Conservation (phyloP, 305 asterid genomes). For the Rubia peregrina region DNA sequence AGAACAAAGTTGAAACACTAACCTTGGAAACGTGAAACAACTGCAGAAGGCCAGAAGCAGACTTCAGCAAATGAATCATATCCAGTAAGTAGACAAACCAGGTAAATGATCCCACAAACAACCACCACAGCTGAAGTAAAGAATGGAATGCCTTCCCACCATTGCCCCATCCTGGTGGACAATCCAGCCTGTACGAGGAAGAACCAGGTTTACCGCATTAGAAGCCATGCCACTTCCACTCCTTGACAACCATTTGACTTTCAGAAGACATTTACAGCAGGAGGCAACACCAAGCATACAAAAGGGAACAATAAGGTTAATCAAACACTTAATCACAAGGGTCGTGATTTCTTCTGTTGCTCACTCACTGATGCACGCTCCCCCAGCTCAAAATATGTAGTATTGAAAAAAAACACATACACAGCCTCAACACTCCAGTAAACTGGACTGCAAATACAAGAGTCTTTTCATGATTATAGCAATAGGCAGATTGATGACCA, state of each 20-base stretch:
- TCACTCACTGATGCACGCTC: not conserved
- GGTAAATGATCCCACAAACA: constrained; percentile 70
- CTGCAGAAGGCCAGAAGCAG: constrained; percentile 83
- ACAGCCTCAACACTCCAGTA: not conserved
- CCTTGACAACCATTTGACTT: not conserved
- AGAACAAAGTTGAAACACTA: not conserved
- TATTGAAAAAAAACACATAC: not conserved
- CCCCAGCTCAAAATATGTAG: not conserved
- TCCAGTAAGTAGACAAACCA: constrained; percentile 78
- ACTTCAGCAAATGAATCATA: constrained; percentile 85
- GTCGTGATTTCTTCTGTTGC: not conserved
- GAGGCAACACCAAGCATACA: not conserved
- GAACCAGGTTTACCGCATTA: not conserved
- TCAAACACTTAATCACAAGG: not conserved
- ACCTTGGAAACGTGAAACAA: constrained; percentile 85
- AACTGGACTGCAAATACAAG: not conserved
- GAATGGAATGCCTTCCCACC: constrained; percentile 96
- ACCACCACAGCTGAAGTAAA: constrained; percentile 62
- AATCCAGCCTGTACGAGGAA: constrained; percentile 60
- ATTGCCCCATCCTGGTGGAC: constrained; percentile 67
- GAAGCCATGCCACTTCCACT: not conserved
- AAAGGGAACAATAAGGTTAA: not conserved
- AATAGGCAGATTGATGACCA: not conserved
- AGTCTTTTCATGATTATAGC: too few relatives aligned
- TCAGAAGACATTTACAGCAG: not conserved